phyloP scores from a whole-genome alignment of 2,329 filamentous ascomycete genomes.

The Xylaria sp. region DNA sequence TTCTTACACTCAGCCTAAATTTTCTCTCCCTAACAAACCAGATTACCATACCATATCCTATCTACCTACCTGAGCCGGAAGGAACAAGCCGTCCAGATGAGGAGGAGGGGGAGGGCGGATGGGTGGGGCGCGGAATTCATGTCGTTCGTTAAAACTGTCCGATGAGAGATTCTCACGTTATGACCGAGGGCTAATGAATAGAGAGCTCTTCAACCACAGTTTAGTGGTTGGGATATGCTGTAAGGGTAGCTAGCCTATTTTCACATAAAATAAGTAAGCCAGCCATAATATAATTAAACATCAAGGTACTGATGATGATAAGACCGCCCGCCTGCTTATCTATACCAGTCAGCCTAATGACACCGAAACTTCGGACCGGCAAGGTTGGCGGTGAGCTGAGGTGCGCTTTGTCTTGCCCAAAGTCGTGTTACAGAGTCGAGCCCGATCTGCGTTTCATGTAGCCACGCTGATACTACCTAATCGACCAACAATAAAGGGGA shows the following conservation, averaged over 20 bases:
- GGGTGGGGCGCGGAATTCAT: slow-evolving; percentile 19
- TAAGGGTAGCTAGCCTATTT: slow-evolving; percentile 21
- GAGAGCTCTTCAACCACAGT: slow-evolving; percentile 23
- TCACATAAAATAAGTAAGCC: slow-evolving; percentile 15
- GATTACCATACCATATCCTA: slow-evolving; percentile 7
- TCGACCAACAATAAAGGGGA: slow-evolving; percentile 5
- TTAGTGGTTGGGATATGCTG: slow-evolving; percentile 26
- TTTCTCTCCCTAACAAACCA: slow-evolving; percentile 40
- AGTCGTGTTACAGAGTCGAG: slow-evolving; percentile 16
- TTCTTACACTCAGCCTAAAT: slow-evolving; percentile 37
- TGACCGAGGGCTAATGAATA: slow-evolving; percentile 28
- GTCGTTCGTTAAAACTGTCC: slow-evolving; percentile 33
- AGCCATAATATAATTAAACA: slow-evolving; percentile 34
- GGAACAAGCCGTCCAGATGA: slow-evolving; percentile 21
- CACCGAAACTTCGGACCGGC: slow-evolving; percentile 5
- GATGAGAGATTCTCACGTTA: slow-evolving; percentile 18
- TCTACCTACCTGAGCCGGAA: slow-evolving; percentile 12
- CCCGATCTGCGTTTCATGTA: slow-evolving; percentile 33
- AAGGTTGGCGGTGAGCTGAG: slow-evolving; percentile 3
- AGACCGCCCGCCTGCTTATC: background rate
- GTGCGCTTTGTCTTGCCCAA: slow-evolving; percentile 16
- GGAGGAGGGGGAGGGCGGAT: background rate
- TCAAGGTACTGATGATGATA: slow-evolving; percentile 1
- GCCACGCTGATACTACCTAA: slow-evolving; percentile 26
- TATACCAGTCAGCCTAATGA: slow-evolving; percentile 2